Conservation (phyloP, 176 grass and related monocot genomes). For the Oryza punctata region DNA sequence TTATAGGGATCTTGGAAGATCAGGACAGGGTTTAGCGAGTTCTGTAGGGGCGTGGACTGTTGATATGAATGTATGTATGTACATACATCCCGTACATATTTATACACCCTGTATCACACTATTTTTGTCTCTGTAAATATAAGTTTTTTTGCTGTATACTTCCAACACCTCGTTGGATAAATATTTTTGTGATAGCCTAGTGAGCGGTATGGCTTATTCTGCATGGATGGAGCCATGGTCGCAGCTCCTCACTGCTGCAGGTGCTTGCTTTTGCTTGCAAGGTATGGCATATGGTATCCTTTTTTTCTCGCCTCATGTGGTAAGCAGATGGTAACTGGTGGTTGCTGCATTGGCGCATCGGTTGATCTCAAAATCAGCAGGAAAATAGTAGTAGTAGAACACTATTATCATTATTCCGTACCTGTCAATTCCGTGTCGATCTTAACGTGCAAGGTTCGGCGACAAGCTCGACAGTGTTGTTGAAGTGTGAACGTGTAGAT, state of each 20-base stretch:
- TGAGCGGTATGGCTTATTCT: background rate
- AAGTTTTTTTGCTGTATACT: background rate
- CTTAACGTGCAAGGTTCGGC: background rate
- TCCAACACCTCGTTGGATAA: background rate
- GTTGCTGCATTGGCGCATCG: slow-evolving; percentile 28
- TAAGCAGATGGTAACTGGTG: slow-evolving; percentile 15
- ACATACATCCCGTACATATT: background rate
- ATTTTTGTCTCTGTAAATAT: slow-evolving; percentile 22
- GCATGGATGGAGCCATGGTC: too few species aligned
- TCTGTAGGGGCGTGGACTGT: background rate
- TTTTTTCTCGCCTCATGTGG: background rate
- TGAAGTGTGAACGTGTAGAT: slow-evolving; percentile 30
- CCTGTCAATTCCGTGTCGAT: slow-evolving; percentile 17
- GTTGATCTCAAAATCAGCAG: slow-evolving; percentile 43
- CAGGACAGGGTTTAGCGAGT: background rate
- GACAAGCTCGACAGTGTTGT: slow-evolving; percentile 2
- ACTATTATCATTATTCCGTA: background rate
- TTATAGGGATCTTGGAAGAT: slow-evolving; percentile 5
- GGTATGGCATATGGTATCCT: background rate
- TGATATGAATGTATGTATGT: background rate
- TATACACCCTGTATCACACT: slow-evolving; percentile 17
- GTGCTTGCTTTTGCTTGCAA: slow-evolving; percentile 1
- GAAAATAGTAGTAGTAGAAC: background rate
- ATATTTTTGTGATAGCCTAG: background rate
- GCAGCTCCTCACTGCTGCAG: too few species aligned